These are phyloP conservation scores for Mucor velutinosus DNA, from an alignment of 371 early-diverging fungal species.

Conservation along the genomic window DNA sequence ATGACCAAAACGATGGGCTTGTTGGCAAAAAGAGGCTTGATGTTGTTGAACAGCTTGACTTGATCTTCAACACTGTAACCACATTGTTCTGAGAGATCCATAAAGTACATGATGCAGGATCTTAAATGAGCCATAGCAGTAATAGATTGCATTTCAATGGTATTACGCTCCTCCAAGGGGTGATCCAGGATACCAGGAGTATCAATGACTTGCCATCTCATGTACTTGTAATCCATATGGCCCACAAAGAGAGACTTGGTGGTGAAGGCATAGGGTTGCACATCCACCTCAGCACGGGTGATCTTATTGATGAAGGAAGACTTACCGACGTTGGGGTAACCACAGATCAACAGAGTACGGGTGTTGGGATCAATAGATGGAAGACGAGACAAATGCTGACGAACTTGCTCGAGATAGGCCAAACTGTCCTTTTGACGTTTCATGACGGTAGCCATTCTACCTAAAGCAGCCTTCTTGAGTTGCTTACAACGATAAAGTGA, in stretches of 20 bases:
- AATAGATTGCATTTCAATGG: slow-evolving; percentile 99
- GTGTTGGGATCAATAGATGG: slow-evolving; percentile 99
- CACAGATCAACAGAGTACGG: slow-evolving; percentile 98
- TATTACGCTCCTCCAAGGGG: slow-evolving; percentile 99
- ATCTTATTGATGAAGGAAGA: slow-evolving; percentile 99
- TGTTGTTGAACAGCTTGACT: slow-evolving; percentile 90
- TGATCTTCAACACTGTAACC: slow-evolving; percentile 98
- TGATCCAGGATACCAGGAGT: slow-evolving; percentile 99
- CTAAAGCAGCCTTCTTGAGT: slow-evolving; percentile 98
- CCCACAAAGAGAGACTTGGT: slow-evolving; percentile 99
- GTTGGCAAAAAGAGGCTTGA: slow-evolving; percentile 99
- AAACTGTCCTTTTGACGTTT: slow-evolving; percentile 98
- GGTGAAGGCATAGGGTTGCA: slow-evolving; percentile 99
- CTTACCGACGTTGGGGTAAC: slow-evolving; percentile 99
- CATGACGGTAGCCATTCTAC: slow-evolving; percentile 99
- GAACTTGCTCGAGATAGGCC: slow-evolving; percentile 99
- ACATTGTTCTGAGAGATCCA: slow-evolving; percentile 99
- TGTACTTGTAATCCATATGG: slow-evolving; percentile 99
- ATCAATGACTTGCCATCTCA: slow-evolving; percentile 99
- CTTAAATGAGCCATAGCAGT: slow-evolving; percentile 99
- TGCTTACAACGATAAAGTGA: slow-evolving; percentile 99
- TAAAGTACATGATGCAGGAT: slow-evolving; percentile 98
- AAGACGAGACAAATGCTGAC: slow-evolving; percentile 97
- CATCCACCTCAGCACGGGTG: slow-evolving; percentile 99
- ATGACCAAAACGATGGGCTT: slow-evolving; percentile 97